Evolutionary conservation across 2,329 filamentous ascomycete genomes (phyloP).

Genomic region (Paraphaeosphaeria sporulosa): DNA sequence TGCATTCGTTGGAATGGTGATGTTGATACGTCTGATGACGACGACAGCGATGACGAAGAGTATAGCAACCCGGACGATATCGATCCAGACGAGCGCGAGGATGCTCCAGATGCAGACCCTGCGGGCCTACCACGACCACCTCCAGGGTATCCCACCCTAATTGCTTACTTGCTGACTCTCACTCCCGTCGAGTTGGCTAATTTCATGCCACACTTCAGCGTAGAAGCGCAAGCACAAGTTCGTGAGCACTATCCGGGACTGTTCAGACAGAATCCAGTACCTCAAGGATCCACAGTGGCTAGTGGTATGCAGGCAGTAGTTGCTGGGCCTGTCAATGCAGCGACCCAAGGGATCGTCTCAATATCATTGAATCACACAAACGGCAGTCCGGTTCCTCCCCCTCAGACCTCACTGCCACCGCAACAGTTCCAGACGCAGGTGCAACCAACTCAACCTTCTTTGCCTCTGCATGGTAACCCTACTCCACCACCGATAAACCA

Average conservation of each 20-base stretch:
- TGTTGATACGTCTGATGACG: constrained; percentile 13
- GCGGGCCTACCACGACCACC: not conserved
- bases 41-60: constrained; percentile 10
- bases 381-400: not conserved
- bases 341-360: not conserved
- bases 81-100: constrained; percentile 9
- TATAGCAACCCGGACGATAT: constrained; percentile 3
- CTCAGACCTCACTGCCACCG: not conserved
- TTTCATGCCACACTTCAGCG: constrained; percentile 17
- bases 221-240: constrained; percentile 13
- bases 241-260: not conserved
- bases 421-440: not conserved
- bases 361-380: not conserved
- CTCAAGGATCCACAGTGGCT: not conserved
- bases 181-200: constrained; percentile 16
- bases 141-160: constrained; percentile 10
- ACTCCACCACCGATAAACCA: too few relatives aligned
- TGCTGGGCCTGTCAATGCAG: not conserved
- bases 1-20: constrained; percentile 6
- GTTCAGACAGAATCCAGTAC: not conserved
- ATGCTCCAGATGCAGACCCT: not conserved
- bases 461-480: too few relatives aligned
- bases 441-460: not conserved
- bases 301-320: not conserved
- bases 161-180: constrained; percentile 21